These are phyloP conservation scores for Sequoia sempervirens DNA, from an alignment of 75 land plant genomes.

Conservation along the genomic window DNA sequence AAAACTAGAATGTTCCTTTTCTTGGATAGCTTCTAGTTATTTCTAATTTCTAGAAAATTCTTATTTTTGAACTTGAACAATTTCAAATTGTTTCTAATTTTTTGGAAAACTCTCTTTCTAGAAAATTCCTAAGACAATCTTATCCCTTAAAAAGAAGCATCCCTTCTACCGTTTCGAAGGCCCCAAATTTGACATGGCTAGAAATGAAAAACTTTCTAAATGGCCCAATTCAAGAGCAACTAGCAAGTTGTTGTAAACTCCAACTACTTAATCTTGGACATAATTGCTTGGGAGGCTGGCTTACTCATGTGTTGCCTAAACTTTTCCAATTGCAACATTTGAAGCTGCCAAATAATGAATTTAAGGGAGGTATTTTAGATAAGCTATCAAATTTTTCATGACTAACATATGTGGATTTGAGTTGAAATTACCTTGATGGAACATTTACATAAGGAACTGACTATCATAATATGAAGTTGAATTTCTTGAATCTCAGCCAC, in stretches of 20 bases:
- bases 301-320: slow-evolving; percentile 7
- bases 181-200: slow-evolving; percentile 1
- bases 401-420: slow-evolving; percentile 12
- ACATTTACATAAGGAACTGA: not conserved
- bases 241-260: slow-evolving; percentile 8
- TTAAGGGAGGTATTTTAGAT: not conserved
- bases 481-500: not conserved
- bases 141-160: no score
- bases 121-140: no score
- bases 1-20: no score
- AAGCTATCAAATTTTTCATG: not conserved
- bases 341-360: not conserved
- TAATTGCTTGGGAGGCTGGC: slow-evolving; percentile 16
- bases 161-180: not conserved
- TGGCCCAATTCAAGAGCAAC: not conserved
- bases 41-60: no score
- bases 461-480: not conserved
- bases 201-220: slow-evolving; percentile 10
- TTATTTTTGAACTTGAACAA: no score
- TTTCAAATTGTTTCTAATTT: no score
- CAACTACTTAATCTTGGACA: not conserved
- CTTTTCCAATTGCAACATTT: not conserved
- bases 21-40: no score
- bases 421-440: slow-evolving; percentile 19
- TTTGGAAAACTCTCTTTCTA: no score